Percentiles rank a stretch among this genome's conserved stretches.
Evolutionary conservation across 1,139 yeast species (phyloP).

Genomic region (Geotrichum macrosporum): DNA sequence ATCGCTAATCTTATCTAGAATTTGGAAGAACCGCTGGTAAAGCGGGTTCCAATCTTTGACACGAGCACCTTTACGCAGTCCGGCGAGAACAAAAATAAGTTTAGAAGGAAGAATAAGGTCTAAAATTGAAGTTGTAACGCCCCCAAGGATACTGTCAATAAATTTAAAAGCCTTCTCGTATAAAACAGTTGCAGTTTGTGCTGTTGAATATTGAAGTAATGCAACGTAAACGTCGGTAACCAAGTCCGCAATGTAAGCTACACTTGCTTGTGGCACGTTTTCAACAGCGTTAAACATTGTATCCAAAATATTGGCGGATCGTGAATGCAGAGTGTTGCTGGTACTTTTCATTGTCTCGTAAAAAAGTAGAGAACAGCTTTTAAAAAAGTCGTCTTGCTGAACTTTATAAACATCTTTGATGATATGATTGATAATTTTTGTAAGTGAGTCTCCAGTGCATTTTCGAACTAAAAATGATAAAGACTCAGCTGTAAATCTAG

Average conservation of each 20-base stretch:
- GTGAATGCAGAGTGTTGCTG: constrained; percentile 69
- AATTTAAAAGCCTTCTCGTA: constrained; percentile 33
- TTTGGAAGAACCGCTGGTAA: constrained; percentile 18
- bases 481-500: constrained; percentile 88
- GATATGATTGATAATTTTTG: constrained; percentile 47
- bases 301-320: constrained; percentile 49
- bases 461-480: constrained; percentile 78
- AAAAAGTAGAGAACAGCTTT: constrained; percentile 57
- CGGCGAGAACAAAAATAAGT: constrained; percentile 34
- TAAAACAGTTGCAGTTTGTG: constrained; percentile 48
- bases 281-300: constrained; percentile 25
- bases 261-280: constrained; percentile 22
- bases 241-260: constrained; percentile 23
- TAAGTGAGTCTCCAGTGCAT: constrained; percentile 49
- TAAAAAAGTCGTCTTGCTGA: constrained; percentile 45
- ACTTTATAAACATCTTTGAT: constrained; percentile 45
- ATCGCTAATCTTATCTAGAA: constrained; percentile 8
- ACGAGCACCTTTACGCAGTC: constrained; percentile 41
- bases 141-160: constrained; percentile 21
- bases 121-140: constrained; percentile 7
- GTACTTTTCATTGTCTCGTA: constrained; percentile 75
- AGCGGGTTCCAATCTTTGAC: constrained; percentile 37
- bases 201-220: constrained; percentile 59
- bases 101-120: constrained; percentile 22
- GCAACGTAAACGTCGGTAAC: constrained; percentile 34